Evolutionary conservation across 768 basidiomycete genomes (phyloP), one percentile per base, ranked within the genome.

Genomic region (Xerocomellus chrysenteron): DNA sequence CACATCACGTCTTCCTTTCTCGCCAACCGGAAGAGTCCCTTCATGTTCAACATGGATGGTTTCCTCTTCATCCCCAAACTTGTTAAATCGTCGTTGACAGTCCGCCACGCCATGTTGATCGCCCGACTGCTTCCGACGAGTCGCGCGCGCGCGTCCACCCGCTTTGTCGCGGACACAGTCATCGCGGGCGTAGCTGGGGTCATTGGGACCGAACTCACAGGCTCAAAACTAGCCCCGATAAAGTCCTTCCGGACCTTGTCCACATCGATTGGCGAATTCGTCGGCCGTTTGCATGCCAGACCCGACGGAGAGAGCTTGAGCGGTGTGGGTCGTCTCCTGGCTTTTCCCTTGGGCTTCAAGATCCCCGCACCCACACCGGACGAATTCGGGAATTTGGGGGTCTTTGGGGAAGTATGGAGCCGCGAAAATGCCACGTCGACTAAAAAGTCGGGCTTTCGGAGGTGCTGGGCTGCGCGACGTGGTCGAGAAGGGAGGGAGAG

Each of bases 221-320:
- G 77, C n/a, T 66, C 65, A 58, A 81, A 82, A 35, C 79, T 80
- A n/a, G 73, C 65, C 16, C 74, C 72, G 58, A 81, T 56, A 52
- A 82, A 82, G 44, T 78, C 78, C 59, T 50, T 66, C 44, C 70
- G 72, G 55, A 74, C 69, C 19, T 64, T 65, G 13, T 70, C 70
- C 4, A 63, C 47, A 55, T 78, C 77, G 19, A 74, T 56, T 1
- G 74, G 74, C 7, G 73, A 73, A 59, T 76, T 73, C 39, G 67
- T 67, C 12, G 73, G 70, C 39, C 66, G 69, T 44, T 75, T 74
- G 51, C 44, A 55, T 10, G 62, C 61, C 0, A 70, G 73, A 59
- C 64, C 66, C 10, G 69, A 70, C 6, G 68, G 75, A 10, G 59
- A 63, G 43, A 80, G 72, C 36, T 68, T 74, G 58, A 80, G 72